Conservation (phyloP, 495 filamentous ascomycete species). For the Xylaria curta region DNA sequence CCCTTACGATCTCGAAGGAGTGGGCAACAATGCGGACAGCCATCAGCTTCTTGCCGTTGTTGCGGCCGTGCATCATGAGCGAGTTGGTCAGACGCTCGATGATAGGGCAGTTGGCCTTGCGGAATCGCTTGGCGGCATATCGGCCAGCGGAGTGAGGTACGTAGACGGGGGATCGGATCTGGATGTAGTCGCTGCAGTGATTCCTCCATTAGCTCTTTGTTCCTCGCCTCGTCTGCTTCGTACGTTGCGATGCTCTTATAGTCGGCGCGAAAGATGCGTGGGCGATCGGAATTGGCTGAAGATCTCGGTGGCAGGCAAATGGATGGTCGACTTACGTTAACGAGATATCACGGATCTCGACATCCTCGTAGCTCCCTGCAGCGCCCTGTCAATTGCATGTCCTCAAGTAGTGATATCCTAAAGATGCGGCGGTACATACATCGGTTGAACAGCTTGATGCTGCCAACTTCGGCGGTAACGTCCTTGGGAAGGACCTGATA, state of each 20-base stretch:
- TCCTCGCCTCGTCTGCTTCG: constrained; percentile 4
- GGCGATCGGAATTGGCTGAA: constrained; percentile 16
- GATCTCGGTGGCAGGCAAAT: constrained; percentile 23
- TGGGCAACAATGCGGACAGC: constrained; percentile 99
- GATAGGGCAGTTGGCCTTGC: constrained; percentile 99
- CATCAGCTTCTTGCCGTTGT: constrained; percentile 99
- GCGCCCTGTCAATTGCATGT: constrained; percentile 38
- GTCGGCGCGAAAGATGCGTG: constrained; percentile 21
- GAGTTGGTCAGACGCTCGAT: constrained; percentile 99
- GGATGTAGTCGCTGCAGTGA: constrained; percentile 90
- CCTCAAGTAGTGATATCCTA: constrained; percentile 6
- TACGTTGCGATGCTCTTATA: constrained; percentile 23
- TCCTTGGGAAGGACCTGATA: constrained; percentile 94
- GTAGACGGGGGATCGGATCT: constrained; percentile 98
- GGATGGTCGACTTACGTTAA: constrained; percentile 80
- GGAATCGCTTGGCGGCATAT: constrained; percentile 99
- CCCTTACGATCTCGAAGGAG: constrained; percentile 96
- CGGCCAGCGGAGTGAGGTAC: constrained; percentile 97
- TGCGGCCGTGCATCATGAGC: constrained; percentile 99
- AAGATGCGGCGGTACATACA: constrained; percentile 42
- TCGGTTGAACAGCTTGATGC: constrained; percentile 90
- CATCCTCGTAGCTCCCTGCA: constrained; percentile 90
- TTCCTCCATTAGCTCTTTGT: constrained; percentile 55
- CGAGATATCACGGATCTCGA: constrained; percentile 99
- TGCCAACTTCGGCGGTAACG: constrained; percentile 85